Percentiles rank a stretch among this genome's conserved stretches.
Evolutionary conservation across 2,329 filamentous ascomycete genomes (phyloP).

Genomic region (Pyricularia pennisetigena): DNA sequence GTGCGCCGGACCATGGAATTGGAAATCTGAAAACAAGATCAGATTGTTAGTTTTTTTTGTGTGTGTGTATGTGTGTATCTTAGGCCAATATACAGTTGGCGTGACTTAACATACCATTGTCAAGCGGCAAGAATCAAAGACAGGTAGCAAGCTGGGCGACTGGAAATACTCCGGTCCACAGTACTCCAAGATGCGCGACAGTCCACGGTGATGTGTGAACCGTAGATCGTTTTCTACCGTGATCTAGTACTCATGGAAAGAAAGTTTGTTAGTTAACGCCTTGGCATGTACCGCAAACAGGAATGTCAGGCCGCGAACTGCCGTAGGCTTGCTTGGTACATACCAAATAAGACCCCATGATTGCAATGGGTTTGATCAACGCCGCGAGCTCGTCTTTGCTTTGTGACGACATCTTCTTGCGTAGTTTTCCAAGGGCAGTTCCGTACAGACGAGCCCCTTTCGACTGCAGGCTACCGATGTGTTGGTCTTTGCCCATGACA

Average conservation of each 20-base stretch:
- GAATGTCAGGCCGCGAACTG: neutral
- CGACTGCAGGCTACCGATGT: conserved; percentile 8
- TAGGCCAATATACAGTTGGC: neutral
- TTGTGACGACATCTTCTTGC: conserved; percentile 4
- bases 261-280: neutral
- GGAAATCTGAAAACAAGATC: conserved; percentile 9
- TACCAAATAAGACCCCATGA: conserved; percentile 13
- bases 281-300: neutral
- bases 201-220: conserved; percentile 16
- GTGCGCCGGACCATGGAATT: conserved; percentile 15
- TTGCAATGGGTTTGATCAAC: conserved; percentile 11
- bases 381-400: conserved; percentile 9
- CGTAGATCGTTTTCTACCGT: conserved; percentile 15
- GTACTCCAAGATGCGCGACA: conserved; percentile 15
- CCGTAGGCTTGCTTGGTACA: neutral
- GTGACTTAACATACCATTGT: conserved; percentile 9
- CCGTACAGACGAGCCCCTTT: conserved; percentile 9
- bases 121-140: conserved; percentile 16
- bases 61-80: no score
- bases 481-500: conserved; percentile 12
- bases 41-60: neutral
- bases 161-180: conserved; percentile 16
- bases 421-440: conserved; percentile 8
- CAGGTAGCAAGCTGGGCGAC: conserved; percentile 12
- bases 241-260: conserved; percentile 8